Evolutionary conservation across 495 filamentous ascomycete genomes (phyloP).

Genomic region (Penicillium cinerascens): DNA sequence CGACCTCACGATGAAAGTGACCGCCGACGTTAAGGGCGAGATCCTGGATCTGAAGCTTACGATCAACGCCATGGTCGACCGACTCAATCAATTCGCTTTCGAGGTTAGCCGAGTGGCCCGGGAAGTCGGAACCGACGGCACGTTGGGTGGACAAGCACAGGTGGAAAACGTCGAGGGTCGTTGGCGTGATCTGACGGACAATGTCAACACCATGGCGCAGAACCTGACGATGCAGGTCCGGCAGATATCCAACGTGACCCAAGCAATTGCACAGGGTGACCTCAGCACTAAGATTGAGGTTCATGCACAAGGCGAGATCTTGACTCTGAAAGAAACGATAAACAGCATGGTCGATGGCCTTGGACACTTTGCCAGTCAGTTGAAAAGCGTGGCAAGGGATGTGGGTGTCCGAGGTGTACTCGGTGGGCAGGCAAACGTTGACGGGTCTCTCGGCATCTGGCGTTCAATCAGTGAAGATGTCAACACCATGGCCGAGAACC

Average conservation of each 20-base stretch:
- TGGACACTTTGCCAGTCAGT: conserved; percentile 85
- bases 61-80: conserved; percentile 94
- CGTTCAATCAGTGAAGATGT: conserved; percentile 85
- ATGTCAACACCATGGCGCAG: conserved; percentile 93
- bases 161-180: conserved; percentile 91
- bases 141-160: conserved; percentile 83
- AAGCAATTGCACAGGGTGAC: conserved; percentile 84
- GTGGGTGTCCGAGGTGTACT: conserved; percentile 89
- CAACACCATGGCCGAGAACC: conserved; percentile 78
- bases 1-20: conserved; percentile 87
- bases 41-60: conserved; percentile 87
- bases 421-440: conserved; percentile 84
- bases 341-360: conserved; percentile 94
- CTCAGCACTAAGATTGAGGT: conserved; percentile 86
- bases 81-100: conserved; percentile 84
- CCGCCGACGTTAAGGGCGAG: conserved; percentile 89
- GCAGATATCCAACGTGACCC: conserved; percentile 91
- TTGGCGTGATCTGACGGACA: conserved; percentile 88
- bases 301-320: conserved; percentile 85
- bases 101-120: conserved; percentile 90
- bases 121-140: conserved; percentile 87
- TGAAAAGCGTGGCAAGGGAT: conserved; percentile 89
- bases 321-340: conserved; percentile 86
- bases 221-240: conserved; percentile 91
- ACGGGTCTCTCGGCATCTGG: conserved; percentile 92